Conservation (phyloP, 179 eudicot species). For the Dionaea muscipula region DNA sequence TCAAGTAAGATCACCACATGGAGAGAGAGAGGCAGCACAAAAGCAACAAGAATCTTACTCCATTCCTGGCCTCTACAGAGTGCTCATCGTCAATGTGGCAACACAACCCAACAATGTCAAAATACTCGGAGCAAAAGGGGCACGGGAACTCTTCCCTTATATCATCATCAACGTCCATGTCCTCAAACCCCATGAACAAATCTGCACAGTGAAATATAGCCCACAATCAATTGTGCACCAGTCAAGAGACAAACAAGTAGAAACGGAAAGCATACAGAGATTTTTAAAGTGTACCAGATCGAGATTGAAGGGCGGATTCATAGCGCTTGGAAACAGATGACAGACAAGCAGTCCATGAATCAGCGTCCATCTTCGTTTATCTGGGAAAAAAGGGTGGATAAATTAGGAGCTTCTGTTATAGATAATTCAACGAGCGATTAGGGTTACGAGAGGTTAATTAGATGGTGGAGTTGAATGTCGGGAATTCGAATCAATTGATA, state of each 20-base stretch:
- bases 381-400: not conserved
- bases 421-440: slow-evolving; percentile 2
- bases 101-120: slow-evolving; percentile 55
- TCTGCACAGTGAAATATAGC: slow-evolving; percentile 18
- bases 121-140: slow-evolving; percentile 53
- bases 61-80: slow-evolving; percentile 44
- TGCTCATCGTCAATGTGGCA: slow-evolving; percentile 64
- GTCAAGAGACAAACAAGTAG: not conserved
- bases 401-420: not conserved
- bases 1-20: no score
- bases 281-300: slow-evolving; percentile 33
- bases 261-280: not conserved
- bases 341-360: slow-evolving; percentile 67
- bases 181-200: slow-evolving; percentile 34
- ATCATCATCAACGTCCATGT: slow-evolving; percentile 49
- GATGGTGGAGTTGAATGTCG: not conserved
- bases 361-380: slow-evolving; percentile 44
- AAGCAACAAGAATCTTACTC: no score
- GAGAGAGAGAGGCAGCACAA: no score
- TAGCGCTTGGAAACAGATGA: slow-evolving; percentile 67
- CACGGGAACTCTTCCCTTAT: slow-evolving; percentile 46
- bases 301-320: slow-evolving; percentile 60
- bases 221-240: not conserved
- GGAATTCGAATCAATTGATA: not conserved
- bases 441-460: slow-evolving; percentile 12